These are phyloP conservation scores for Penicillium sp. DNA, from an alignment of 2,329 filamentous ascomycete genomes.

Conservation along the genomic window DNA sequence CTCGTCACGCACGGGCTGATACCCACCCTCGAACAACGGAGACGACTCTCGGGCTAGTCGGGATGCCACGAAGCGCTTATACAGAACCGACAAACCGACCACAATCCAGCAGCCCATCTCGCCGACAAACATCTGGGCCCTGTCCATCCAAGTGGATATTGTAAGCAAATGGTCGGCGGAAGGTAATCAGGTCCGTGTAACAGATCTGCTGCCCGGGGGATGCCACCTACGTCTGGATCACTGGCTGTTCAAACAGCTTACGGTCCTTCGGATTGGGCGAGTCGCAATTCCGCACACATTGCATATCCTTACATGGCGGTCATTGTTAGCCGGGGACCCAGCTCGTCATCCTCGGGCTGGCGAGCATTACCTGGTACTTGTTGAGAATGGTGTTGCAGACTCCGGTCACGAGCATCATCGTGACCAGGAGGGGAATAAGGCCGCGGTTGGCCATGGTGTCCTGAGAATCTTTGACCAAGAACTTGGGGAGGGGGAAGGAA, in stretches of 20 bases:
- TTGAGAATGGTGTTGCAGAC: conserved; percentile 97
- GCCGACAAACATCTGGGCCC: conserved; percentile 92
- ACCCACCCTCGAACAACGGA: conserved; percentile 56
- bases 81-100: conserved; percentile 68
- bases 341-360: background rate
- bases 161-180: conserved; percentile 2
- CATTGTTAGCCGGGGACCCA: conserved; percentile 8
- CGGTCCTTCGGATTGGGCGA: conserved; percentile 65
- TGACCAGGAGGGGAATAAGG: conserved; percentile 80
- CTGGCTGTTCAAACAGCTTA: conserved; percentile 85
- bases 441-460: conserved; percentile 67
- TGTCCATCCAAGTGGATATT: conserved; percentile 21
- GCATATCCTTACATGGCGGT: conserved; percentile 67
- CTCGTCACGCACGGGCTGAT: conserved; percentile 62
- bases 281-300: conserved; percentile 91
- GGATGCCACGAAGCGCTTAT: conserved; percentile 56
- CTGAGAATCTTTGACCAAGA: background rate
- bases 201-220: background rate
- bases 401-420: conserved; percentile 94
- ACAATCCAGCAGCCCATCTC: conserved; percentile 97
- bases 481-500: background rate
- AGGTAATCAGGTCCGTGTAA: background rate
- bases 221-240: conserved; percentile 73
- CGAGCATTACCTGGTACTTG: conserved; percentile 78
- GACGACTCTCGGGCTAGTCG: conserved; percentile 41